Base-by-base conservation (phyloP, 2,329 filamentous ascomycete species). In the Alternaria alternata region DNA sequence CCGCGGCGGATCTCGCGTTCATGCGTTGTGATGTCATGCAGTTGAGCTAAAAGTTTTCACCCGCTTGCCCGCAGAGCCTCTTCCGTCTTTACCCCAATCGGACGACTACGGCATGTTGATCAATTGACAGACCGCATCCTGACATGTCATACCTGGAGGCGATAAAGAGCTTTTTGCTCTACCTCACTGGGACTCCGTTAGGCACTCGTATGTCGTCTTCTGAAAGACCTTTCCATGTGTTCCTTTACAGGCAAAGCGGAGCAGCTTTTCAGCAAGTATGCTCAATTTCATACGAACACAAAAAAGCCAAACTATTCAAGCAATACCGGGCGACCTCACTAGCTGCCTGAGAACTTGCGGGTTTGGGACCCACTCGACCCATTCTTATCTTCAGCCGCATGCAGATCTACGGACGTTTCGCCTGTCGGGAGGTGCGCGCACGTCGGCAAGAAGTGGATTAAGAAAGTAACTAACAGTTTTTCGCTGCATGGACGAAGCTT, bases 321-420 rank as follows among this genome's bases (percentile, higher is more conserved):
- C 28, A 20, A 56, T 49, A 24, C 28, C 32, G 22, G 52, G 12
- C 26, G 32, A 51, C 26, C 34, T 5, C 36, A 8, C 28, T 54
- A 59, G 43, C 18, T 48, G 41, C 51, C 32, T 43, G 20, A 53
- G 36, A 49, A 41, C 26, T 43, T 48, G 32, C 44, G 56, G 51
- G 22, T 54, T 32, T 55, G 4, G 12, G 42, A 34, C 26, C 51
- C 56, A 59, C 51, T 32, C 16, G 39, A 18, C 52, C 57, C 51
- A 59, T 51, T 54, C 41, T 56, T 59, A 39, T 22, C 32, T 26
- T 59, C 43, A 56, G 57, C 57, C 57, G 51, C 52, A 49, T 56
- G 46, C 39, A 59, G 57, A 59, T 56, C 57, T 39, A 28, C 44
- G 14, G 44, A 51, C 30, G 46, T 59, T 59, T 59, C 11, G 56